A percentile compares a stretch with the other conserved stretches of the same genome.
phyloP scores from a whole-genome alignment of 495 filamentous ascomycete genomes.

The Podospora appendiculata region DNA sequence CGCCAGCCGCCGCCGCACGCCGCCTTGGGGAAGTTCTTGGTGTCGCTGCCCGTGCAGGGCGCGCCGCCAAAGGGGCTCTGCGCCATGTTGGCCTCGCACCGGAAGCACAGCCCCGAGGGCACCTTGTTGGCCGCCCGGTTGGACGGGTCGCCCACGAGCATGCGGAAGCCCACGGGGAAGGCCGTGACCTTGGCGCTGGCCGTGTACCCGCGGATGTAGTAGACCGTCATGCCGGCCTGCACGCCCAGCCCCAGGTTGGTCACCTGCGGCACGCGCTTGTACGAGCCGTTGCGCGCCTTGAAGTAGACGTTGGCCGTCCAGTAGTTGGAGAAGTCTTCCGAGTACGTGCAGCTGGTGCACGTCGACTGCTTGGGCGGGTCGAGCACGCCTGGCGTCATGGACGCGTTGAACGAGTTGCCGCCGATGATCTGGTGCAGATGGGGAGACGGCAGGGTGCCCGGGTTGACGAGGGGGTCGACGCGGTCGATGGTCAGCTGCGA shows the following conservation, averaged over 20 bases:
- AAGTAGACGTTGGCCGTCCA: constrained; percentile 42
- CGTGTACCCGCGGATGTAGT: constrained; percentile 38
- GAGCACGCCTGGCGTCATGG: constrained; percentile 22
- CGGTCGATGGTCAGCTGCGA: constrained; percentile 36
- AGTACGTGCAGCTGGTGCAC: constrained; percentile 13
- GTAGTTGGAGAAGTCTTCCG: constrained; percentile 21
- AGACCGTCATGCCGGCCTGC: constrained; percentile 41
- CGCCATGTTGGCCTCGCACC: constrained; percentile 18
- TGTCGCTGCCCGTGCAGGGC: constrained; percentile 34
- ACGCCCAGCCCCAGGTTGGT: constrained; percentile 38
- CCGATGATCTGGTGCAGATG: constrained; percentile 42
- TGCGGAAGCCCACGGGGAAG: constrained; percentile 45
- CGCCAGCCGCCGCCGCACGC: constrained; percentile 40
- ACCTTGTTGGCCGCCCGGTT: constrained; percentile 25
- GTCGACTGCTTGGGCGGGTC: constrained; percentile 28
- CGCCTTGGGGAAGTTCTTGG: constrained; percentile 29
- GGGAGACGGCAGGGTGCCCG: constrained; percentile 24
- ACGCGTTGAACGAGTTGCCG: constrained; percentile 40
- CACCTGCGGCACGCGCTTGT: constrained; percentile 36
- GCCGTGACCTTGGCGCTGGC: constrained; percentile 42
- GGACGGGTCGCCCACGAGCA: constrained; percentile 42
- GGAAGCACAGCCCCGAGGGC: constrained; percentile 36
- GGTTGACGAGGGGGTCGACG: constrained; percentile 35
- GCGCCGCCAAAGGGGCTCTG: constrained; percentile 39
- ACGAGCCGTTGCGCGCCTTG: constrained; percentile 36